Base-by-base conservation (phyloP, 2,329 filamentous ascomycete species). In the Massarina eburnea region DNA sequence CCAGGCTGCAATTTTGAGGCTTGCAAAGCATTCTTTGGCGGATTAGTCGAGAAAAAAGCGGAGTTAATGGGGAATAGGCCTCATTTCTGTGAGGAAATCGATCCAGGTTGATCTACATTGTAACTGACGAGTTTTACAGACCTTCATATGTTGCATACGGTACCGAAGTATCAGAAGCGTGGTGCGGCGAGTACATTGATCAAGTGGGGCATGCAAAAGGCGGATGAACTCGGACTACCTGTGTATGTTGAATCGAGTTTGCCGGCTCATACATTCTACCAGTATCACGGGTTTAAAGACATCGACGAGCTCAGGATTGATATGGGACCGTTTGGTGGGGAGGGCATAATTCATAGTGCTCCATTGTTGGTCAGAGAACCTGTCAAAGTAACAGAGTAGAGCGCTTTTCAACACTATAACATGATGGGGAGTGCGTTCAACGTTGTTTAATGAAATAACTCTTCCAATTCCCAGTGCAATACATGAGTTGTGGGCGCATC, bases 351-450 rank as follows among this genome's bases (percentile, higher is more conserved):
- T 20, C 52, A 48, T 33, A 56, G 40, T 24, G 51, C 51, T n/a
- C 61, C 63, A 8, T 27, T 63, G 24, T 64, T 68, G 64, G 46
- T 65, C 10, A 44, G 56, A 19, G 45, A 55, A 14, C 49, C 56
- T 14, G 8, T 26, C 12, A 41, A 42, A 26, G 24, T 26, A 2
- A 9, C 8, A 15, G 17, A 10, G 18, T 9, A 7, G 12, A 5
- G 27, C n/a, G 12, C 27, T 8, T 30, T 14, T 30, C 27, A 14
- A 30, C 9, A 14, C 12, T 30, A 30, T 30, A 14, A 14, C 6
- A 7, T 14, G 6, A n/a, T n/a, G n/a, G n/a, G n/a, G n/a, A n/a
- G n/a, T n/a, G n/a, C n/a, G n/a, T 30, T 30, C 27, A 30, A 30
- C 27, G 4, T 14, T 30, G 27, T 30, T 14, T 14, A n/a, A n/a